phyloP scores from a whole-genome alignment of 2,329 filamentous ascomycete species.

The Aspergillus tamarii region DNA sequence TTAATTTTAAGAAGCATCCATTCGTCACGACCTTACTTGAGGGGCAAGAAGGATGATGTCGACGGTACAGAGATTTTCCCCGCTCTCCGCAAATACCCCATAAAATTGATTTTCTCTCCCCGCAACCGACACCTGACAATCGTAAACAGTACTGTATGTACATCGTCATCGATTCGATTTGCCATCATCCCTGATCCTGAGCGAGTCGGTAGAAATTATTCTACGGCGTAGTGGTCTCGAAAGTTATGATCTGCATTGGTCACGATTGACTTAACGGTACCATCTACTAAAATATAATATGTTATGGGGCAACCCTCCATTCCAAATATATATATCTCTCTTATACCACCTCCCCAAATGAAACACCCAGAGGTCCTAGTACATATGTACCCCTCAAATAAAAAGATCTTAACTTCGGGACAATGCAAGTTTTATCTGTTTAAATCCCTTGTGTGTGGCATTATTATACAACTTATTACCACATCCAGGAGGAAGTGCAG shows the following conservation, averaged over 20 bases:
- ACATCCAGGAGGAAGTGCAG: neutral
- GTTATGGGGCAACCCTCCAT: neutral
- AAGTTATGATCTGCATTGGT: neutral
- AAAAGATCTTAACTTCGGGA: neutral
- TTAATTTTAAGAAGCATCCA: neutral
- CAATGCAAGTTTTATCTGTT: neutral
- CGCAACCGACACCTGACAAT: neutral
- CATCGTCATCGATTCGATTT: neutral
- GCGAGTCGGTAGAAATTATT: neutral
- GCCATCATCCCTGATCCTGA: neutral
- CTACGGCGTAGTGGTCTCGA: neutral
- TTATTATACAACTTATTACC: neutral
- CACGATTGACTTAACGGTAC: neutral
- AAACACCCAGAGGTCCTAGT: neutral
- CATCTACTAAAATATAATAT: neutral
- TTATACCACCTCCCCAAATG: neutral
- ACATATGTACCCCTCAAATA: neutral
- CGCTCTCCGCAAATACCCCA: conserved; percentile 1
- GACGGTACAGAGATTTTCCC: neutral
- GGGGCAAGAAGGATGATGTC: neutral
- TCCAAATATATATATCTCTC: neutral
- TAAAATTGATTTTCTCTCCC: neutral
- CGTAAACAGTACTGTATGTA: neutral
- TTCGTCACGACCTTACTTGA: neutral
- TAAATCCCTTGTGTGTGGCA: neutral